Base-by-base conservation (phyloP, 73 alveolate genomes). In the Effrenium voratum region DNA sequence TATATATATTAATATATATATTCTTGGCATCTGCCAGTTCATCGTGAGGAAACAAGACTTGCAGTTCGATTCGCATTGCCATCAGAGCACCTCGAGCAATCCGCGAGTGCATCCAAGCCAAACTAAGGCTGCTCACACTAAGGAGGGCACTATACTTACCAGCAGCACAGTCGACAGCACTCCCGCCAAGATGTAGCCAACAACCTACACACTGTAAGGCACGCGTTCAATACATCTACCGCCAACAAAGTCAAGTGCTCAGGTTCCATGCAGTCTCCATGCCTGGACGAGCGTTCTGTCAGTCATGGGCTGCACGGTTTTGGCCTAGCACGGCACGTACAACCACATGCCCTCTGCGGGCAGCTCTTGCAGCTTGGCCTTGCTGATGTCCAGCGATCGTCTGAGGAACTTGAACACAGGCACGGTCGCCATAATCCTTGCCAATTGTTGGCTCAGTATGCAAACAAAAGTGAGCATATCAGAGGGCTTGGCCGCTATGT, bases 341-440 rank as follows among this genome's bases (percentile, higher is more conserved):
- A 52, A 12, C 19, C 63, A 19, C 19, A 52, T 52, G 63, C 19
- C 63, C 19, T 12, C 19, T 19, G 19, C 19, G 63, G 8, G 63
- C 8, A 52, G 26, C 63, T 8, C 63, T 52, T 12, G 26, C 0
- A 36, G 22, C 86, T 55, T 30, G 38, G 95, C 95, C 95, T 87
- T 87, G 95, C 95, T 87, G 70, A 87, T 70, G n/a, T 87, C 95
- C 83, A 87, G 70, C 15, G 95, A 87, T 66, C 95, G 95, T 30
- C 95, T 83, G 50, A 87, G 95, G 34, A 87, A 87, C 83, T 87
- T 87, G 84, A 87, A 87, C 36, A 87, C 50, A 15, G 95, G 95
- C 49, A 87, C 95, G 44, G 95, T 87, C n/a, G 63, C 95, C 95
- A 87, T 87, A 15, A 87, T 87, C 95, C 95, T 87, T 36, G 24